Evolutionary conservation across 352 stramenopile genomes (phyloP).

Genomic region (Pythium rhizo-oryzae): DNA sequence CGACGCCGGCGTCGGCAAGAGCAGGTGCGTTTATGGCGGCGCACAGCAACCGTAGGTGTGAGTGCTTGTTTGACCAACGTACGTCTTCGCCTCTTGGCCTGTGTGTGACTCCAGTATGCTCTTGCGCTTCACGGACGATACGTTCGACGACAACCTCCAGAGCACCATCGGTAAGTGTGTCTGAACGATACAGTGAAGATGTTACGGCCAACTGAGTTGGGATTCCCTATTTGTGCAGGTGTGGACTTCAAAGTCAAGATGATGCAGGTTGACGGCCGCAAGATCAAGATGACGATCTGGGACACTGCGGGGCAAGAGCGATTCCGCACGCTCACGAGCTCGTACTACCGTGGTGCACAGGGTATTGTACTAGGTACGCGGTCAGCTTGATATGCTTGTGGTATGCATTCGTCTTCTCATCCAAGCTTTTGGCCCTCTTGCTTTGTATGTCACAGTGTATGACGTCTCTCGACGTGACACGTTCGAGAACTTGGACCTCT

Average conservation of each 20-base stretch:
- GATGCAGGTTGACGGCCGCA: conserved; percentile 95
- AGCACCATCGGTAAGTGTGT: conserved; percentile 98
- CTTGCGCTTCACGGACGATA: conserved; percentile 98
- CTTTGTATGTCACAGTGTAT: conserved; percentile 76
- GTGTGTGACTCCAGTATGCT: conserved; percentile 84
- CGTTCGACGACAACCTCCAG: conserved; percentile 98
- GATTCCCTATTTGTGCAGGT: conserved; percentile 34
- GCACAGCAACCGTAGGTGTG: not conserved
- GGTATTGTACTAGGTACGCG: conserved; percentile 94
- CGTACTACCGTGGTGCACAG: conserved; percentile 97
- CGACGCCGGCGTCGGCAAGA: conserved; percentile 98
- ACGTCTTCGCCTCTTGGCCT: not conserved
- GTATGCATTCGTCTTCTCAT: no score
- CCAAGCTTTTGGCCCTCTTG: not conserved
- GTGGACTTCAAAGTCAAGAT: conserved; percentile 99
- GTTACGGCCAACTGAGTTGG: no score
- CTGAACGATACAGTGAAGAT: no score
- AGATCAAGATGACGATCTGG: conserved; percentile 99
- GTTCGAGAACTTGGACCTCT: conserved; percentile 98
- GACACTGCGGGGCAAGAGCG: conserved; percentile 98
- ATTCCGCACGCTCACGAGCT: conserved; percentile 97
- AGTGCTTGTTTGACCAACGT: not conserved
- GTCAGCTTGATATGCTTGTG: not conserved
- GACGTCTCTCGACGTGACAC: conserved; percentile 96
- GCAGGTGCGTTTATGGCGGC: conserved; percentile 60